Conservation (phyloP, 441 rosid genomes). For the Gossypium davidsonii region DNA sequence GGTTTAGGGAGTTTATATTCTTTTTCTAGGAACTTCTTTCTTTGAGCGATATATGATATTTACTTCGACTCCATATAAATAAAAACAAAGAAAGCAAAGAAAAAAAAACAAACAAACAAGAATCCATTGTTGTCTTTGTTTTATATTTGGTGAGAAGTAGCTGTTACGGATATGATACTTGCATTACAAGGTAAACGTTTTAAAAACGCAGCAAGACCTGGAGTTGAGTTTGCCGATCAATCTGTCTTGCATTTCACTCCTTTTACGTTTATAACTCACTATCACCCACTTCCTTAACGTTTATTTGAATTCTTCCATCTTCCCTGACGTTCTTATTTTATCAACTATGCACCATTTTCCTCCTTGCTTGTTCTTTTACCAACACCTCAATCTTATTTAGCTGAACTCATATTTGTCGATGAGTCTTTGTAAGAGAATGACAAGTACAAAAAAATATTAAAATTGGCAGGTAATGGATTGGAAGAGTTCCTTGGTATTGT, state of each 20-base stretch:
- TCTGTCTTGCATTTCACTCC: conserved; percentile 55
- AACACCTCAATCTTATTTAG: conserved; percentile 24
- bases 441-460: neutral
- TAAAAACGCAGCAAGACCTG: conserved; percentile 12
- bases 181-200: conserved; percentile 30
- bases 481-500: neutral
- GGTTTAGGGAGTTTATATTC: too few species aligned
- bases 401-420: conserved; percentile 28
- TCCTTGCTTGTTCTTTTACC: conserved; percentile 8
- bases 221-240: conserved; percentile 16
- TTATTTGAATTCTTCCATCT: conserved; percentile 41
- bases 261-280: conserved; percentile 21
- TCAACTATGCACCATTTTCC: neutral
- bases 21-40: too few species aligned
- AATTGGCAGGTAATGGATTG: neutral
- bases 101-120: neutral
- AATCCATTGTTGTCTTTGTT: conserved; percentile 10
- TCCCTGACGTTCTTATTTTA: conserved; percentile 22
- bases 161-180: conserved; percentile 28
- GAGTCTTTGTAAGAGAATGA: conserved; percentile 27
- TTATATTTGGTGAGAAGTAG: conserved; percentile 47
- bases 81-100: neutral
- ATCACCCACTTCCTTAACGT: conserved; percentile 47
- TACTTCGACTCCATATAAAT: too few species aligned
- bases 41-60: too few species aligned